These are phyloP conservation scores for Alternaria sp. DNA, from an alignment of 2,329 filamentous ascomycete genomes.

Conservation along the genomic window DNA sequence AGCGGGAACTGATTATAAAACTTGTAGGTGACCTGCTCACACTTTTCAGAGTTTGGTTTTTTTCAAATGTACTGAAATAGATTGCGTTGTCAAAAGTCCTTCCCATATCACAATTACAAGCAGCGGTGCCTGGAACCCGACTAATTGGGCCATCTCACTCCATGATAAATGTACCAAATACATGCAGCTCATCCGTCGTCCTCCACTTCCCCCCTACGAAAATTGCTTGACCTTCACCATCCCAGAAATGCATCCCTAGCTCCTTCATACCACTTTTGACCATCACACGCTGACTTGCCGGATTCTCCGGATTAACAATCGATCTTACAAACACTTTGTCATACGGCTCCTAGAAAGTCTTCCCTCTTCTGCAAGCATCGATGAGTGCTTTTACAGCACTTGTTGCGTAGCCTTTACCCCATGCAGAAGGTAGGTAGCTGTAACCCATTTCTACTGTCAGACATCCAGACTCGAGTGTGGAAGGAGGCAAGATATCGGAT, in stretches of 20 bases:
- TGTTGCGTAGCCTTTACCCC: constrained; percentile 37
- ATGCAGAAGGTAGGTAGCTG: constrained; percentile 31
- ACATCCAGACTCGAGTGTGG: constrained; percentile 18
- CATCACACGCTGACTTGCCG: constrained; percentile 44
- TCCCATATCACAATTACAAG: constrained; percentile 65
- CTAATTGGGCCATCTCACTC: background rate
- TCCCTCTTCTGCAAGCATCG: constrained; percentile 27
- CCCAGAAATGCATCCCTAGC: constrained; percentile 40
- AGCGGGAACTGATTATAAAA: no score
- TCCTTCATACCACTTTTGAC: constrained; percentile 40
- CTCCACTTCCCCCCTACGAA: constrained; percentile 38
- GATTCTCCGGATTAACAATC: constrained; percentile 45
- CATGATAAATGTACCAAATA: constrained; percentile 35
- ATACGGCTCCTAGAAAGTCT: constrained; percentile 36
- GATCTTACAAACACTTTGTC: constrained; percentile 42
- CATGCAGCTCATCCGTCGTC: constrained; percentile 32
- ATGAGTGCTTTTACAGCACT: constrained; percentile 37
- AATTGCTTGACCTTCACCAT: constrained; percentile 25
- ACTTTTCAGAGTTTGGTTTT: no score
- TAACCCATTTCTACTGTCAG: constrained; percentile 38
- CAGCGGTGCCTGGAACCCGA: background rate
- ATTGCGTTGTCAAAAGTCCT: no score
- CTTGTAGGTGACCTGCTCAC: no score
- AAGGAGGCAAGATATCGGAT: constrained; percentile 22
- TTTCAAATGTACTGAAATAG: no score